Conservation (phyloP, 306 rosid genomes). For the Pterocarpus santalinus region DNA sequence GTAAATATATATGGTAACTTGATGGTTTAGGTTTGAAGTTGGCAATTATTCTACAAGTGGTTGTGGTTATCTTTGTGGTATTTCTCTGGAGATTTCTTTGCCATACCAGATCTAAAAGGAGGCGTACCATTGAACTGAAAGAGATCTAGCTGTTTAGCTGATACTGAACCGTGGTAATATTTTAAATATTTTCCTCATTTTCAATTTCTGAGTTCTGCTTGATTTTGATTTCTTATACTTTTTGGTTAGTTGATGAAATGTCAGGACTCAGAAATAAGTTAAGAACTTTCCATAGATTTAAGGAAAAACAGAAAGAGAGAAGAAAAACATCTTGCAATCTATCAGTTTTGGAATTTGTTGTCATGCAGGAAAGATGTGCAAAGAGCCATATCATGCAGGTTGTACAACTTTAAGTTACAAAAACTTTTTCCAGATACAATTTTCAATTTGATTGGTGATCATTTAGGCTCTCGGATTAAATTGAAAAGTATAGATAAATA, state of each 20-base stretch:
- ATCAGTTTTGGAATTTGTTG: constrained; percentile 5
- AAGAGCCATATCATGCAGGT: constrained; percentile 2
- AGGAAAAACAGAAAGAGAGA: background rate
- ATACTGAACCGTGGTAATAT: constrained; percentile 43
- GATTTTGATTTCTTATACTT: constrained; percentile 9
- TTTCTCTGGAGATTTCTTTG: constrained; percentile 51
- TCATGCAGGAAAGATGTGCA: background rate
- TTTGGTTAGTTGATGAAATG: constrained; percentile 3
- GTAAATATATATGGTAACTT: constrained; percentile 31
- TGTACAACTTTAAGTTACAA: constrained; percentile 8
- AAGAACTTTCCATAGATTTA: constrained; percentile 15
- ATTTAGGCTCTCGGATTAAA: constrained; percentile 12
- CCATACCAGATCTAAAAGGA: constrained; percentile 60
- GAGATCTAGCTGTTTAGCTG: constrained; percentile 26
- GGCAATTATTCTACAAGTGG: constrained; percentile 64
- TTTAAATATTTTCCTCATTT: constrained; percentile 17
- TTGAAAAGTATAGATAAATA: constrained; percentile 22
- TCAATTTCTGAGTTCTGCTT: constrained; percentile 2
- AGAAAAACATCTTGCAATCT: constrained; percentile 13
- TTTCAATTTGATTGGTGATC: constrained; percentile 28
- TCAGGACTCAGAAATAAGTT: constrained; percentile 3
- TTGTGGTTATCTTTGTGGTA: constrained; percentile 53
- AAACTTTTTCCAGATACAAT: background rate
- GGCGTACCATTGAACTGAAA: constrained; percentile 53
- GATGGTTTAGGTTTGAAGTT: constrained; percentile 71